These are phyloP conservation scores for Saccharomyces hybrid DNA, from an alignment of 1,139 yeast genomes.

Conservation along the genomic window DNA sequence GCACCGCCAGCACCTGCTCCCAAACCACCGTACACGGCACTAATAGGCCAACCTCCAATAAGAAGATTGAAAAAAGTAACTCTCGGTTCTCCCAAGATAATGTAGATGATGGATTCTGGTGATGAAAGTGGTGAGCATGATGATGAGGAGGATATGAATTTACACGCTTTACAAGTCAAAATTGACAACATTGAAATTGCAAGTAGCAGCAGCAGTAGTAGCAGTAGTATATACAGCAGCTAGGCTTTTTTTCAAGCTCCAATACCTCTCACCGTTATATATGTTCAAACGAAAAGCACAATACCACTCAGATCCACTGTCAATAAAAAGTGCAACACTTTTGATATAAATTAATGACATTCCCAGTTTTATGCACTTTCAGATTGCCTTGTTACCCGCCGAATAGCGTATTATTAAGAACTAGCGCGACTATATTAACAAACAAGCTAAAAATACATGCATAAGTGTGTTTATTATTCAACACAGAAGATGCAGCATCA, in stretches of 20 bases:
- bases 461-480: too few relatives aligned
- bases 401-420: too few relatives aligned
- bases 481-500: too few relatives aligned
- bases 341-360: too few relatives aligned
- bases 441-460: not conserved
- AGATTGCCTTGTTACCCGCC: too few relatives aligned
- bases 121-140: conserved; percentile 4
- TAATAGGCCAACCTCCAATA: not conserved
- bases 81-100: conserved; percentile 3
- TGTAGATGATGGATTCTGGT: conserved; percentile 3
- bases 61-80: conserved; percentile 1
- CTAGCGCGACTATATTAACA: too few relatives aligned
- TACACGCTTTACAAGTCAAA: conserved; percentile 10
- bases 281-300: too few relatives aligned
- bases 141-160: conserved; percentile 4
- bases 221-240: conserved; percentile 5
- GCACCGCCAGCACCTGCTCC: not conserved
- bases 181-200: conserved; percentile 11
- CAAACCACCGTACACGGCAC: not conserved
- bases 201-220: conserved; percentile 7
- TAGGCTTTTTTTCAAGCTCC: too few relatives aligned
- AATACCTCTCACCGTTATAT: too few relatives aligned
- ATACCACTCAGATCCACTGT: too few relatives aligned
- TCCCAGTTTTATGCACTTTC: too few relatives aligned
- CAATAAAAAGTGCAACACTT: too few relatives aligned